phyloP scores from a whole-genome alignment of 441 rosid species.

The Aquilaria agallochum region DNA sequence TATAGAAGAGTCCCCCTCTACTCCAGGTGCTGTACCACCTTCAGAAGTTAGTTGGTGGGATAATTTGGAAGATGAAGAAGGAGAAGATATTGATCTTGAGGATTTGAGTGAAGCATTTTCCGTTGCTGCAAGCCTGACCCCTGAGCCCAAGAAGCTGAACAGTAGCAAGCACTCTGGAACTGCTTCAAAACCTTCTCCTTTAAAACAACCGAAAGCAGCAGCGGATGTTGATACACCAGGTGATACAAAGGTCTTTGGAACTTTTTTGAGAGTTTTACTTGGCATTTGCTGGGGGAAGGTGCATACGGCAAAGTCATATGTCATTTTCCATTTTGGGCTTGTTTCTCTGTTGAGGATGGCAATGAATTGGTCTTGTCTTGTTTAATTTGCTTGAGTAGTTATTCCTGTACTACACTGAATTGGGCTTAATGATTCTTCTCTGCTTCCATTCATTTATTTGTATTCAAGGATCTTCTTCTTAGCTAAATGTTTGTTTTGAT shows the following conservation, averaged over 20 bases:
- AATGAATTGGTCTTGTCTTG: too few relatives aligned
- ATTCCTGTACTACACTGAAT: too few relatives aligned
- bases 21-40: slow-evolving; percentile 21
- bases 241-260: slow-evolving; percentile 1
- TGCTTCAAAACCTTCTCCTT: slow-evolving; percentile 26
- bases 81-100: slow-evolving; percentile 61
- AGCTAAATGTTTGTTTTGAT: too few relatives aligned
- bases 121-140: slow-evolving; percentile 49
- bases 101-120: slow-evolving; percentile 62
- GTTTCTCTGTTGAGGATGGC: too few relatives aligned
- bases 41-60: slow-evolving; percentile 54
- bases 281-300: too few relatives aligned
- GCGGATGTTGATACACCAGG: slow-evolving; percentile 37
- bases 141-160: slow-evolving; percentile 37
- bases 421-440: too few relatives aligned
- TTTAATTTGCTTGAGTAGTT: too few relatives aligned
- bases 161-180: slow-evolving; percentile 22
- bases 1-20: slow-evolving; percentile 4
- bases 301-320: too few relatives aligned
- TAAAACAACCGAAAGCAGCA: slow-evolving; percentile 17
- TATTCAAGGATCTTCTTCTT: slow-evolving; percentile 7
- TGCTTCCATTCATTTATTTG: not conserved
- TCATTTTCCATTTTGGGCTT: too few relatives aligned
- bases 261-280: too few relatives aligned
- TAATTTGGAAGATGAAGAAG: slow-evolving; percentile 34